Conservation (phyloP, 106 monocot genomes). For the Posidonia australis region DNA sequence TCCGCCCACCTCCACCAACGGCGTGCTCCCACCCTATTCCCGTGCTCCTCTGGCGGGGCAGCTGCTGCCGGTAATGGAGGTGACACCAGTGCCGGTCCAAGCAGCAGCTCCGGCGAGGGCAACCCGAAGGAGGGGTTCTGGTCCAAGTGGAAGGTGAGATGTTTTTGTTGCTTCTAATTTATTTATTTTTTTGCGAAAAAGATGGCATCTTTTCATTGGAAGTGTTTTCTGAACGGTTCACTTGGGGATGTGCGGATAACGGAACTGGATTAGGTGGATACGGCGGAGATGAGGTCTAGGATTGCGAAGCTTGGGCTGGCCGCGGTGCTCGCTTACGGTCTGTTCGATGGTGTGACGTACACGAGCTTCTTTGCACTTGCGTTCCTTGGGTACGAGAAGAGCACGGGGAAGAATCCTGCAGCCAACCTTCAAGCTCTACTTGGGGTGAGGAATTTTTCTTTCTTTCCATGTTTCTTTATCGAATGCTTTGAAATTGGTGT, state of each 20-base stretch:
- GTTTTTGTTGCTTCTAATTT: neutral
- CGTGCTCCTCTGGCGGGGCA: slow-evolving; percentile 30
- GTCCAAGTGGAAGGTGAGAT: slow-evolving; percentile 60
- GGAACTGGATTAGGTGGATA: slow-evolving; percentile 17
- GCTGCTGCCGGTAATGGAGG: slow-evolving; percentile 14
- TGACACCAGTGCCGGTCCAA: neutral
- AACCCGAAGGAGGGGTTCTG: slow-evolving; percentile 17
- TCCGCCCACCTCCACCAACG: neutral
- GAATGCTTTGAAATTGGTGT: neutral
- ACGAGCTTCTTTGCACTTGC: slow-evolving; percentile 65
- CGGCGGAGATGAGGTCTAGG: slow-evolving; percentile 45
- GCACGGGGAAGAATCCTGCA: slow-evolving; percentile 70
- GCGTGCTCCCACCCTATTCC: neutral
- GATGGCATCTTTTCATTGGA: neutral
- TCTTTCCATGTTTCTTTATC: neutral
- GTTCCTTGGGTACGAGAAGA: slow-evolving; percentile 77
- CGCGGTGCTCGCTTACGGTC: slow-evolving; percentile 53
- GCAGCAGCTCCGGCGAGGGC: slow-evolving; percentile 13
- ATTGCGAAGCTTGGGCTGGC: slow-evolving; percentile 61
- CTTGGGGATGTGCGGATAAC: neutral
- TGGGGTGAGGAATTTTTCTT: slow-evolving; percentile 30
- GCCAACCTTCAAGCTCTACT: slow-evolving; percentile 66
- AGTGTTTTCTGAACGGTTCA: neutral
- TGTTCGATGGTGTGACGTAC: slow-evolving; percentile 60
- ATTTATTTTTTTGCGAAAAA: neutral